These are phyloP conservation scores for Patellaria atrata DNA, from an alignment of 495 filamentous ascomycete species.

Conservation along the genomic window DNA sequence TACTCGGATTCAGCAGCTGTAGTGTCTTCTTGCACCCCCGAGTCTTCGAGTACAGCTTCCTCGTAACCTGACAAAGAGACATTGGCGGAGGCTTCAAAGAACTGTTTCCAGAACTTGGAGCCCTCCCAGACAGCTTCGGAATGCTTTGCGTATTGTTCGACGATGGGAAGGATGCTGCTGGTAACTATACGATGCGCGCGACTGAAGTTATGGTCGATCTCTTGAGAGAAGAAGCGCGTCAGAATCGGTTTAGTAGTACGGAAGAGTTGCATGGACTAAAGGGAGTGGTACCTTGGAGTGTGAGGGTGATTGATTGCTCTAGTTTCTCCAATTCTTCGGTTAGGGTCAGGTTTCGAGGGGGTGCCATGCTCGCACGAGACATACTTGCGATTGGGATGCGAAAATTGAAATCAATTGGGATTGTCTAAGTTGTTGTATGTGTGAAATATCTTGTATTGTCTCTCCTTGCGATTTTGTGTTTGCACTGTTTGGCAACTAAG, in stretches of 20 bases:
- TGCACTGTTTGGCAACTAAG: too few relatives aligned
- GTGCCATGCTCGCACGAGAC: constrained; percentile 37
- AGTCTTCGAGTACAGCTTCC: constrained; percentile 47
- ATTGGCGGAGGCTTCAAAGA: constrained; percentile 96
- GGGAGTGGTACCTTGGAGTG: constrained; percentile 59
- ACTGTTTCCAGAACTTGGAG: constrained; percentile 99
- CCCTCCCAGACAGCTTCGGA: constrained; percentile 93
- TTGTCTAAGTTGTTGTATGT: too few relatives aligned
- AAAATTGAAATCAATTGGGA: too few relatives aligned
- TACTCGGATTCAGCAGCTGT: constrained; percentile 25
- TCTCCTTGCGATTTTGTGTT: too few relatives aligned
- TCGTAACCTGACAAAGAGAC: constrained; percentile 95
- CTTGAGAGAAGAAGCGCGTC: constrained; percentile 30
- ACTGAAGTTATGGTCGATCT: constrained; percentile 98
- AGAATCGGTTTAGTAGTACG: constrained; percentile 4
- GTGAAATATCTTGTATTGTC: too few relatives aligned
- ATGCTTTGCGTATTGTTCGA: constrained; percentile 93
- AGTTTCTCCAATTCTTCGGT: constrained; percentile 94
- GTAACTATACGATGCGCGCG: constrained; percentile 94
- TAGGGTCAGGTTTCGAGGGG: constrained; percentile 56
- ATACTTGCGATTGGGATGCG: too few relatives aligned
- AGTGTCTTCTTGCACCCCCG: constrained; percentile 35
- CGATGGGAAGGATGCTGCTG: constrained; percentile 76
- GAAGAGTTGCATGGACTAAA: background rate
- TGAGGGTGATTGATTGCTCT: constrained; percentile 92